Evolutionary conservation across 495 filamentous ascomycete species (phyloP), one percentile per base, ranked within the genome.

Genomic region (Neurospora hispaniola): DNA sequence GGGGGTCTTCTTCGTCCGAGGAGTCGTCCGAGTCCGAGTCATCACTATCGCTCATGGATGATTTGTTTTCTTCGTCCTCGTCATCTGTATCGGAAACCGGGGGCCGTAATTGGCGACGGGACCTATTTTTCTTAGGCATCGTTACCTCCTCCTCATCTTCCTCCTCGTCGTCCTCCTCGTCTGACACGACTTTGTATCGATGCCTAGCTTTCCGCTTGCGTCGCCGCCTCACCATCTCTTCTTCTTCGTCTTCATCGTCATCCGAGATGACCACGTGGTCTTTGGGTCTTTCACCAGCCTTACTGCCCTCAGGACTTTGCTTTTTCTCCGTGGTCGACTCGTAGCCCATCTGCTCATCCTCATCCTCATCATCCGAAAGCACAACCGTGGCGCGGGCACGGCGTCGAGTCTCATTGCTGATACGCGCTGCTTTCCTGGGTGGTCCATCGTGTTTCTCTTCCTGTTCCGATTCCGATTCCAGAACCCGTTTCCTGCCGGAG

Each of bases 401-500:
- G 11, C 39, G 70, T 16, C 66, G 70, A 12, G 44, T 69, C 14
- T 73, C 70, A 4, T 18, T 72, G 20, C 27, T 35, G 0, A 35
- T 62, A 18, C 74, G 74, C 0, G 70, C 70, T 43, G 69, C 54
- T 44, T 77, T 77, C 20, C 69, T 71, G 16, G 69, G 72, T 10
- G 43, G 27, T 7, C 2, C 35, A 68, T 73, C 71, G 2, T 73
- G 40, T 6, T 68, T 27, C 69, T 12, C 39, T 8, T 68, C 71
- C 12, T 73, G 70, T 16, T 75, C 75, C 23, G 75, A 73, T 12
- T 78, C 74, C 2, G 71, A 75, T 1, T 69, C 76, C 27, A 66
- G 41, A 6, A 72, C 69, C 8, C 54, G 54, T 62, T 62, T 62
- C 54, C 54, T 62, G 7, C 27, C 12, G 16, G 54, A 35, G 27